Evolutionary conservation across 2,329 filamentous ascomycete genomes (phyloP), one percentile per base, ranked within the genome.

Genomic region (Didymella keratinophila): DNA sequence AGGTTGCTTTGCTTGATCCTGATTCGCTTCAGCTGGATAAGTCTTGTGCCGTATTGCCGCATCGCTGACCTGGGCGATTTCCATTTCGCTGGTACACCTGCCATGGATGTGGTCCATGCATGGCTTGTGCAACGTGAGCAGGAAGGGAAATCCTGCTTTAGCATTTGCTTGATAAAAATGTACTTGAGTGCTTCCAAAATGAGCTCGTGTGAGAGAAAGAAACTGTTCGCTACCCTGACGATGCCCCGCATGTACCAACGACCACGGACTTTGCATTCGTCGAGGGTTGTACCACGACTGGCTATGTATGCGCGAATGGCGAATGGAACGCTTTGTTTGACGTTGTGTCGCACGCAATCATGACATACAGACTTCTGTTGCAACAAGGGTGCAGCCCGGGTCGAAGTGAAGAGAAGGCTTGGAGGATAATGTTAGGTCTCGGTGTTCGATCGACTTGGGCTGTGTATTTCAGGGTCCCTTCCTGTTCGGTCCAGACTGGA

Each of bases 41-140:
- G 9, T 9, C 32, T 37, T 20, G 45, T 43, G 52, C 45, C 52
- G 45, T 36, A 28, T 36, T 49, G 45, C 45, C 44, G 36, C 12
- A 46, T 39, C 30, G 37, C 41, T 27, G 41, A 9, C 14, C 27
- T n/a, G 12, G 23, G 16, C 10, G 12, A 12, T 18, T n/a, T n/a
- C 12, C 23, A n/a, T n/a, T n/a, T n/a, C 39, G 14, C 23, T 23
- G 21, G 23, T 43, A 23, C 14, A 27, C 41, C 14, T 27, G 23
- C 23, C 41, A 43, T n/a, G 23, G 16, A 12, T 43, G 23, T 6
- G 41, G 23, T n/a, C 21, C 3, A 41, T 23, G 18, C 37, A 16
- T 23, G 37, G 37, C 10, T 41, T 14, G 12, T 41, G 37, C 11
- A 21, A 23, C 37, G 20, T 11, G 6, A 10, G 41, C 37, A 41